Evolutionary conservation across 2,329 filamentous ascomycete genomes (phyloP), one percentile per base, ranked within the genome.

Genomic region (Calonectria pteridis): DNA sequence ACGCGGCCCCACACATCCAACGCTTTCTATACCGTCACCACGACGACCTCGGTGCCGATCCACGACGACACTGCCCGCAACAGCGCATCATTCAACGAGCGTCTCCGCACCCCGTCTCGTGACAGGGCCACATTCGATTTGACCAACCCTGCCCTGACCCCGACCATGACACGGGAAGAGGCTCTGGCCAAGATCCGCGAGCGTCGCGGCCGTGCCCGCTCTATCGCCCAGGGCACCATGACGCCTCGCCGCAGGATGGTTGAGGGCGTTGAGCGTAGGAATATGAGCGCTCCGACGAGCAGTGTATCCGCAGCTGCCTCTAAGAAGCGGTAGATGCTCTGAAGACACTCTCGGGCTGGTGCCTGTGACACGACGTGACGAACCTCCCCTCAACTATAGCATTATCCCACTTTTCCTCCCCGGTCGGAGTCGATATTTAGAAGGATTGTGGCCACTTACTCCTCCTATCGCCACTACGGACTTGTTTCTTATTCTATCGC

Each of bases 131-230:
- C 82, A 68, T 91, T 91, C 77, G 90, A 91, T 81, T 81, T 86
- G 50, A 89, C 84, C 73, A 89, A 92, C 81, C 89, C 90, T 26
- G 91, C 91, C 13, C 82, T 93, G 73, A 92, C 89, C 51, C 91
- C 91, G 6, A 93, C 91, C 49, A 92, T 93, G 90, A 91, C 91
- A 31, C 89, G 94, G 68, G 94, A 95, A 82, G 89, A 95, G 83
- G 94, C 94, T 4, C 88, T 96, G 20, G 93, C 93, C 69, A 91
- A 93, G 82, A 96, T 96, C 77, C 89, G 92, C 67, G 92, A 94
- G 84, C 88, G 94, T 33, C 87, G 94, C 67, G 93, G 93, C 9
- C 87, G 94, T 58, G 93, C 94, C 71, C 89, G 91, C 77, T 94
- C 93, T 82, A 90, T 93, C 71, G 91, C 92, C 6, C 88, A 91